Conservation (phyloP, 257 asterid species). For the Eustoma russellianum region DNA sequence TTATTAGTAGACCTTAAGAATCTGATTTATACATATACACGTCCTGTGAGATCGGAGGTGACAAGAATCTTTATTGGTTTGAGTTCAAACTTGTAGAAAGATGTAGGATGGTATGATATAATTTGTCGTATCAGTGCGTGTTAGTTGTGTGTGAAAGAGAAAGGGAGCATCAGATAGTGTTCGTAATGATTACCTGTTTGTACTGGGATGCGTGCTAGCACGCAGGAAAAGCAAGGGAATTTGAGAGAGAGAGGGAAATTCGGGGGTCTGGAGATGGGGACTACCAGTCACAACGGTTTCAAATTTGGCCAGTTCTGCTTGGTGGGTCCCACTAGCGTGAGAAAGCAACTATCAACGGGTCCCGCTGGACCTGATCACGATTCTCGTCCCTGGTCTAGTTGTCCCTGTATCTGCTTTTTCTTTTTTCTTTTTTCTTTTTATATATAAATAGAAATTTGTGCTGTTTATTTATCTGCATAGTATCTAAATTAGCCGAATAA, state of each 20-base stretch:
- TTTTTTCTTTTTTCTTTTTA: no score
- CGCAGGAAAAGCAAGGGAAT: conserved; percentile 12
- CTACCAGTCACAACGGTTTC: conserved; percentile 6
- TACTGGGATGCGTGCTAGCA: conserved; percentile 28
- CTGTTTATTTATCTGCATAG: no score
- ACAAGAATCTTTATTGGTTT: no score
- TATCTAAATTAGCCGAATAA: no score
- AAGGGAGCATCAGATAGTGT: background rate
- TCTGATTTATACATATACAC: no score
- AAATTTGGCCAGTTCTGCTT: conserved; percentile 4
- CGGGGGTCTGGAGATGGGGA: background rate
- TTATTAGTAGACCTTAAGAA: no score
- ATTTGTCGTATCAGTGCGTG: no score
- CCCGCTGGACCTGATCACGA: conserved; percentile 6
- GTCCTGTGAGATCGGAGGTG: no score
- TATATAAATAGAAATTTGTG: no score
- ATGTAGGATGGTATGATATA: no score
- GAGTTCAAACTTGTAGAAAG: no score
- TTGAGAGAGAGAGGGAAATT: background rate
- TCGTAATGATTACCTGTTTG: conserved; percentile 19
- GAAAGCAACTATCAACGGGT: conserved; percentile 17
- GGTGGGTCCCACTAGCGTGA: conserved; percentile 54
- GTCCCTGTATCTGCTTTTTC: no score
- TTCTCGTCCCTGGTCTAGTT: background rate
- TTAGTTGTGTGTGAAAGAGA: conserved; percentile 8